Evolutionary conservation across 352 stramenopile genomes (phyloP).

Genomic region (Phytophthora fragariaefolia): DNA sequence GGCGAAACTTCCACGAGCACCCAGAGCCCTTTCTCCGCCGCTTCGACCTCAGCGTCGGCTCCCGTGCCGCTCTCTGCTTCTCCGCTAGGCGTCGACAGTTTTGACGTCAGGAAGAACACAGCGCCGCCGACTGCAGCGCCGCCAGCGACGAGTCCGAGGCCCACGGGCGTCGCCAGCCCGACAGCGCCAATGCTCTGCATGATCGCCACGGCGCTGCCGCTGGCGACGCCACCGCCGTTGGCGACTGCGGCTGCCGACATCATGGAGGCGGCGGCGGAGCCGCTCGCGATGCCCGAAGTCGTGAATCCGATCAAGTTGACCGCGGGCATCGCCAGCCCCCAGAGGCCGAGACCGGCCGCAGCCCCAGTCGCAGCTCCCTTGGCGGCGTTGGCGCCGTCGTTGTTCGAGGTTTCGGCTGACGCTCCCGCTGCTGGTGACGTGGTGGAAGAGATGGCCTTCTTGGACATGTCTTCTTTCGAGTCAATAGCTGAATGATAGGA

Average conservation of each 20-base stretch:
- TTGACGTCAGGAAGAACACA: conserved; percentile 9
- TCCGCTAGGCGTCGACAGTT: neutral
- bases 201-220: conserved; percentile 45
- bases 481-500: no score
- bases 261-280: conserved; percentile 52
- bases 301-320: conserved; percentile 49
- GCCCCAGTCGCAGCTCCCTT: conserved; percentile 32
- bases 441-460: conserved; percentile 1
- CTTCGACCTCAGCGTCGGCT: neutral
- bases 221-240: conserved; percentile 54
- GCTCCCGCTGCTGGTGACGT: neutral
- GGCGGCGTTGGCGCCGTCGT: conserved; percentile 1
- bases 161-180: conserved; percentile 42
- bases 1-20: conserved; percentile 21
- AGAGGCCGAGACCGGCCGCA: conserved; percentile 29
- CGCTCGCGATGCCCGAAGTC: conserved; percentile 45
- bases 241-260: conserved; percentile 63
- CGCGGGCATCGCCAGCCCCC: conserved; percentile 28
- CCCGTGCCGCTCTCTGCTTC: neutral
- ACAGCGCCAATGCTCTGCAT: conserved; percentile 60
- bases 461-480: conserved; percentile 12
- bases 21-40: conserved; percentile 16
- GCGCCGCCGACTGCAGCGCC: conserved; percentile 21
- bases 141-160: conserved; percentile 29
- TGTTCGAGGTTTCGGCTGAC: neutral